Evolutionary conservation across 139 green algal genomes (phyloP), one percentile per base, ranked within the genome.

Genomic region (Ulvella scutata): DNA sequence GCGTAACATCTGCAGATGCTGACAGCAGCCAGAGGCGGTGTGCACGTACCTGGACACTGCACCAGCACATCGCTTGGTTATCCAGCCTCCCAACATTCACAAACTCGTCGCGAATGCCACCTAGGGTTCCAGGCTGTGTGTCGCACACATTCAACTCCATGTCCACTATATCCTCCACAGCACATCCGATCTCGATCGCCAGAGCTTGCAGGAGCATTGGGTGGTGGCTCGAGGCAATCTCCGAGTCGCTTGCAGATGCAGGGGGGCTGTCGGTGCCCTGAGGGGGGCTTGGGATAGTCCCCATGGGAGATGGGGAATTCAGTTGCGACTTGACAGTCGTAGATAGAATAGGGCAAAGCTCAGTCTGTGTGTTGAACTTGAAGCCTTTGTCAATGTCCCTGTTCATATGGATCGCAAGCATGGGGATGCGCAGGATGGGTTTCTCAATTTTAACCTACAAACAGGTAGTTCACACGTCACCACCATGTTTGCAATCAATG

Each of bases 111-210:
- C 85, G 34, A 3, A 82, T 79, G 72, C 93, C 93, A 74, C 88
- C 83, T 20, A 90, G 39, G 43, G 75, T 37, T 4, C 83, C 75
- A 2, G 85, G 81, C 82, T 97, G 92, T 31, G 88, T 91, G 82
- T 98, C 94, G 38, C 91, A 94, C 35, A 97, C 77, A 43, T 97
- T 88, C n/a, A 98, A 85, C 77, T 98, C 94, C 80, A 98, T 96
- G 76, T 98, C 94, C 2, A 93, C 83, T 72, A 98, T 98, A 43
- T 92, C 89, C 4, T 80, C 78, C 0, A 84, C 26, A 23, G 37
- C 34, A 75, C 35, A 78, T 33, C 80, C 75, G 28, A 95, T 77
- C 77, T 96, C 81, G n/a, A 86, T 35, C 0, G 93, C 90, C 23
- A 98, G 43, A 36, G 93, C 51, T 36, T 87, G 43, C 75, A 97